Conservation (phyloP, 441 rosid species). For the Erodium trifolium region DNA sequence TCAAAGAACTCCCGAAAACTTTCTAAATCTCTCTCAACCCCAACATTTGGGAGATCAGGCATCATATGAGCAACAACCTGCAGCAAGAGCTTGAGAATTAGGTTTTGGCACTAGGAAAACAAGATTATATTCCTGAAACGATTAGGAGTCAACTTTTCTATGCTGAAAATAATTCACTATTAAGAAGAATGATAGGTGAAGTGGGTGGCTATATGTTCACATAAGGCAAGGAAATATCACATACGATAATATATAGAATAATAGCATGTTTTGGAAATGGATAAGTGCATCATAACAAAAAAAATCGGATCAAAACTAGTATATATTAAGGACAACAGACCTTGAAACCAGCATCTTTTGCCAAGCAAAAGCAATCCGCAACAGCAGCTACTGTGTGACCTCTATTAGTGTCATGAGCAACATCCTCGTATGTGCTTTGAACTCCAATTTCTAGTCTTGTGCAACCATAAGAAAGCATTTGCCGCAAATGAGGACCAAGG, state of each 20-base stretch:
- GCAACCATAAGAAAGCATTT: conserved; percentile 96
- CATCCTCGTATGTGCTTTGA: conserved; percentile 99
- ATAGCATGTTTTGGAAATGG: too few relatives aligned
- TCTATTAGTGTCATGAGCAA: conserved; percentile 93
- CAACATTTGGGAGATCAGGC: conserved; percentile 99
- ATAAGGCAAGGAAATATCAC: too few relatives aligned
- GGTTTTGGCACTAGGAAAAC: background rate
- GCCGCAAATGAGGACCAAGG: conserved; percentile 94
- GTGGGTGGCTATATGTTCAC: too few relatives aligned
- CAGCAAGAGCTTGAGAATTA: conserved; percentile 20
- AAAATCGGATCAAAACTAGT: background rate
- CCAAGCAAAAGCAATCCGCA: conserved; percentile 94
- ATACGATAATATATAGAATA: too few relatives aligned
- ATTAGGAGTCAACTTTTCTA: background rate
- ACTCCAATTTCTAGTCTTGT: conserved; percentile 97
- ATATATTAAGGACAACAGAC: conserved; percentile 23
- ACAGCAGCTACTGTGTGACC: conserved; percentile 99
- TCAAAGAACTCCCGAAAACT: conserved; percentile 93
- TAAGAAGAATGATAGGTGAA: too few relatives aligned
- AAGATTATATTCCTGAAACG: background rate
- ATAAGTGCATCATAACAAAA: background rate
- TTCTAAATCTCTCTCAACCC: conserved; percentile 96
- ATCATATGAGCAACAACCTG: conserved; percentile 99
- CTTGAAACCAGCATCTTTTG: conserved; percentile 99
- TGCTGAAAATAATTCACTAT: too few relatives aligned